Conservation (phyloP, 2,329 filamentous ascomycete species). For the Colletotrichum tabaci region DNA sequence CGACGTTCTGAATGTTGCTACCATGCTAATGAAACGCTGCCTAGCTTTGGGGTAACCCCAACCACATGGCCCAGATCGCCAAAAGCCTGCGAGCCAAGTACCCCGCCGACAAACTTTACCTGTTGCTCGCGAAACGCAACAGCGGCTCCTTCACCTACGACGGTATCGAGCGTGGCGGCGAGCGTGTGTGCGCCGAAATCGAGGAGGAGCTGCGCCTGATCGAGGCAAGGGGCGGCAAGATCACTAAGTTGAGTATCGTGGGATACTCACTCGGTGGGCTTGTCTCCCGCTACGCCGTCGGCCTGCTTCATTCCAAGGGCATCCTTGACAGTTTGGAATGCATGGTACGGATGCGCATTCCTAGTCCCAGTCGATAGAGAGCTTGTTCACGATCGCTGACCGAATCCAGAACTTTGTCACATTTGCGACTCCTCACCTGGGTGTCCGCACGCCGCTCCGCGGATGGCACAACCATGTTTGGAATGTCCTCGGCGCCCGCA, state of each 20-base stretch:
- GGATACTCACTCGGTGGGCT: conserved; percentile 94
- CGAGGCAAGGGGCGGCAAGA: conserved; percentile 74
- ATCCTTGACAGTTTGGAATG: conserved; percentile 85
- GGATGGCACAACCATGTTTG: conserved; percentile 78
- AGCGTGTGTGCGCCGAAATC: conserved; percentile 77
- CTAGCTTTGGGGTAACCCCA: conserved; percentile 84
- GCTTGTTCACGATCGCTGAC: not conserved
- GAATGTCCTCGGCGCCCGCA: conserved; percentile 88
- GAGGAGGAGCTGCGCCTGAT: conserved; percentile 73
- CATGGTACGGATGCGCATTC: conserved; percentile 66
- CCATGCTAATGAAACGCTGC: conserved; percentile 43
- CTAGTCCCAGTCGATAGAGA: not conserved
- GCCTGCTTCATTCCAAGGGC: conserved; percentile 85
- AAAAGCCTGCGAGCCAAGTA: conserved; percentile 74
- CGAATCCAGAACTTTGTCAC: conserved; percentile 86
- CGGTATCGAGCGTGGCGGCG: conserved; percentile 77
- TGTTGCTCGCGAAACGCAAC: conserved; percentile 81
- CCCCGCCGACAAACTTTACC: conserved; percentile 74
- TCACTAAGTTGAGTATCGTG: conserved; percentile 87
- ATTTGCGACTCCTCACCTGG: conserved; percentile 88
- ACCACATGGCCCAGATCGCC: conserved; percentile 79
- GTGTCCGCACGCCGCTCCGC: conserved; percentile 78
- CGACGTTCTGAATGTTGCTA: conserved; percentile 45
- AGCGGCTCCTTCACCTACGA: conserved; percentile 81
- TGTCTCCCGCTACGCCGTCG: conserved; percentile 88